phyloP scores from a whole-genome alignment of 2,329 filamentous ascomycete genomes.

The Rugonectria rugulosa region DNA sequence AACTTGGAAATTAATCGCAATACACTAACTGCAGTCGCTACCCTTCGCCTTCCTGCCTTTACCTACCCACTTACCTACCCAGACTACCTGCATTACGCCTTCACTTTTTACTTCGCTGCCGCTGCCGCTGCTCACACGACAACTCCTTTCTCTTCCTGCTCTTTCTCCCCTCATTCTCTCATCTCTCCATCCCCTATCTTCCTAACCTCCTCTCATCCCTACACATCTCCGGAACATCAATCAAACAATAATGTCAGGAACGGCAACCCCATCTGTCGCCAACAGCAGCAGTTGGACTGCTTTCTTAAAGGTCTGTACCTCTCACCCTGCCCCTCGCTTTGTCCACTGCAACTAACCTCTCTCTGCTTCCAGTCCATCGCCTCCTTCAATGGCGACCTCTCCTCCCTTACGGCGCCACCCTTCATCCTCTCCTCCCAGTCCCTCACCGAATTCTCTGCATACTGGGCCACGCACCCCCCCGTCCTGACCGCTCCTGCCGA shows the following conservation, averaged over 20 bases:
- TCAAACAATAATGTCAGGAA: slow-evolving; percentile 41
- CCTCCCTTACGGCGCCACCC: slow-evolving; percentile 80
- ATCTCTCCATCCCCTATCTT: not conserved
- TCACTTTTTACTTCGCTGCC: no score
- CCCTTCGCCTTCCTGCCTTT: slow-evolving; percentile 1
- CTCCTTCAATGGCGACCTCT: slow-evolving; percentile 83
- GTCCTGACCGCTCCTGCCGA: slow-evolving; percentile 83
- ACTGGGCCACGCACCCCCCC: slow-evolving; percentile 81
- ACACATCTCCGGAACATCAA: slow-evolving; percentile 3
- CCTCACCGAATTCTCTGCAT: slow-evolving; percentile 80
- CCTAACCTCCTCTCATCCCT: not conserved
- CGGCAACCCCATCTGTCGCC: slow-evolving; percentile 44
- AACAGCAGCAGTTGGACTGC: slow-evolving; percentile 58
- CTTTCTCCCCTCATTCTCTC: slow-evolving; percentile 10
- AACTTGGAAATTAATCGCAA: slow-evolving; percentile 17
- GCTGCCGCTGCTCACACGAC: slow-evolving; percentile 15
- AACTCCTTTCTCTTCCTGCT: slow-evolving; percentile 19
- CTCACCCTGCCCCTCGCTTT: not conserved
- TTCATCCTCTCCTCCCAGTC: slow-evolving; percentile 84
- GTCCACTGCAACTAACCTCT: not conserved
- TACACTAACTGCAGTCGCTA: not conserved
- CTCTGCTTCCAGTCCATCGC: slow-evolving; percentile 73
- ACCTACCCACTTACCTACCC: no score
- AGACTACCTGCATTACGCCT: slow-evolving; percentile 15
- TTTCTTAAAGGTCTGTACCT: slow-evolving; percentile 56